Conservation (phyloP, 768 basidiomycete species). For the Albatrellus ellisii region DNA sequence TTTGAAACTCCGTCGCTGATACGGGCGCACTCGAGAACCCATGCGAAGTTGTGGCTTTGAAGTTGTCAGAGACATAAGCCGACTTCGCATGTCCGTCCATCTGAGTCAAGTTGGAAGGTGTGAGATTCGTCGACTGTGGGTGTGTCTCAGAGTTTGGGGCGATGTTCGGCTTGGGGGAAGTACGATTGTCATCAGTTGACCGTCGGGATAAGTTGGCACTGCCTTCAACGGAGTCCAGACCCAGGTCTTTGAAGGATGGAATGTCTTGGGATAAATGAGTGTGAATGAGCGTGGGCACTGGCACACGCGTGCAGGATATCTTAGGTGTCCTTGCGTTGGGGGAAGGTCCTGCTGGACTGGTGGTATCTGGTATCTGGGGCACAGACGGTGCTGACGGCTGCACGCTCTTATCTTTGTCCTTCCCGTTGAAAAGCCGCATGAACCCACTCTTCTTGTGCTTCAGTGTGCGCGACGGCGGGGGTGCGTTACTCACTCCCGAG, state of each 20-base stretch:
- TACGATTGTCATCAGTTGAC: too few species aligned
- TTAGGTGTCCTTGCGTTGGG: conserved; percentile 12
- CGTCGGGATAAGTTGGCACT: too few species aligned
- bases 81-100: too few species aligned
- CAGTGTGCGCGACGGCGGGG: conserved; percentile 30
- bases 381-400: conserved; percentile 40
- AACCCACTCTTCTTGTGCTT: conserved; percentile 77
- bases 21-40: conserved; percentile 63
- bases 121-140: too few species aligned
- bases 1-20: conserved; percentile 45
- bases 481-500: conserved; percentile 3
- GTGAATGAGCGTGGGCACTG: conserved; percentile 10
- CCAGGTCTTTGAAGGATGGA: too few species aligned
- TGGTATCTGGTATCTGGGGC: conserved; percentile 31
- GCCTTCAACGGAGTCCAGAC: too few species aligned
- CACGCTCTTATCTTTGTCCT: conserved; percentile 26
- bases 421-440: conserved; percentile 61
- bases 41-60: too few species aligned
- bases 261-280: conserved; percentile 7
- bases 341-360: neutral
- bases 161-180: too few species aligned
- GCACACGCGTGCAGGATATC: conserved; percentile 14
- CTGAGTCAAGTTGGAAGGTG: too few species aligned
- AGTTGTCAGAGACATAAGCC: too few species aligned
- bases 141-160: too few species aligned